Evolutionary conservation across 306 rosid genomes (phyloP), one percentile per base, ranked within the genome.

Genomic region (Astragalus glycyphyllos): DNA sequence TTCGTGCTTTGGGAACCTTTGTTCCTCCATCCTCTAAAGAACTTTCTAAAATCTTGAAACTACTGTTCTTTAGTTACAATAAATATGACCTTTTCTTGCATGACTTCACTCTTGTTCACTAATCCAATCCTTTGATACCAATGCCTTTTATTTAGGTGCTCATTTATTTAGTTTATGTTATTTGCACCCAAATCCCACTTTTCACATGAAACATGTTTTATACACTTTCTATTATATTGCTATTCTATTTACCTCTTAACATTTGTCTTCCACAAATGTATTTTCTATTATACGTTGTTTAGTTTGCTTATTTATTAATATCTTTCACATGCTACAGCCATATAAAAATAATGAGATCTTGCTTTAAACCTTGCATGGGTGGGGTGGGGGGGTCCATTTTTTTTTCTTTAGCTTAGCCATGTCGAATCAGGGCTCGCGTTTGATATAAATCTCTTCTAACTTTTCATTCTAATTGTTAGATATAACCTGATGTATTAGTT

Each of bases 221-320:
- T 58, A 11, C 47, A 35, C 41, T 58, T 58, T 71, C 32, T 11
- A 20, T 41, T 11, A 29, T 53, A 26, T 42, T 73, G 26, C 31
- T 76, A 64, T 73, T 59, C 72, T 5, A 57, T 58, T 80, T 58
- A 31, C 71, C 58, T 65, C 53, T 53, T 64, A 51, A 29, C 35
- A 32, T 15, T 66, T 72, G n/a, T 20, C 58, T 64, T 63, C 63
- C 59, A 51, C 68, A 56, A 55, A 14, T 37, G 53, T 26, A n/a
- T 53, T 71, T 75, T 72, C 35, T 57, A 48, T 34, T 64, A 32
- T 47, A 41, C 58, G 26, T 37, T 50, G 37, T 60, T 62, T 73
- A 63, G 51, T 72, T 73, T 55, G 41, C 58, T 68, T 63, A 4
- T 29, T 31, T 42, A 23, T 26, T 54, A 5, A 31, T 73, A 42